These are phyloP conservation scores for Arthrinium puccinioides DNA, from an alignment of 2,329 filamentous ascomycete species.

Conservation along the genomic window DNA sequence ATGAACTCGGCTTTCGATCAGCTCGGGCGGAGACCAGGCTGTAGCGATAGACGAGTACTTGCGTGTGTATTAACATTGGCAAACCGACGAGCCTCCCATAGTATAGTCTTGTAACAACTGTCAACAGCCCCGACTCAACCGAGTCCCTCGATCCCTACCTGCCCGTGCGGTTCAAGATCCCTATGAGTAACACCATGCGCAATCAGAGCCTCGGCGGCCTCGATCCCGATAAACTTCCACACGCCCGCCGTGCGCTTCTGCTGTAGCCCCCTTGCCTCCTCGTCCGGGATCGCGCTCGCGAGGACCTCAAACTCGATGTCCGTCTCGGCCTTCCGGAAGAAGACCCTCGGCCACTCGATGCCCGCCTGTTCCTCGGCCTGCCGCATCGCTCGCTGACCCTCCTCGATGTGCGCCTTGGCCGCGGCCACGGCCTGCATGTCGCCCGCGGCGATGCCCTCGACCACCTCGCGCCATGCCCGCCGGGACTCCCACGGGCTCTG, in stretches of 20 bases:
- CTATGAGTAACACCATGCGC: background rate
- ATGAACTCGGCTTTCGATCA: too few species aligned
- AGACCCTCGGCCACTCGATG: constrained; percentile 16
- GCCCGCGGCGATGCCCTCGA: constrained; percentile 10
- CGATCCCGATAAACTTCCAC: constrained; percentile 15
- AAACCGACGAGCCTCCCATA: too few species aligned
- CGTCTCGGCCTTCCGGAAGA: constrained; percentile 10
- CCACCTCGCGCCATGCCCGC: constrained; percentile 13
- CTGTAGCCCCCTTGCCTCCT: constrained; percentile 3
- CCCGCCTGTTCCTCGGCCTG: constrained; percentile 8
- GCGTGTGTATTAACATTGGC: too few species aligned
- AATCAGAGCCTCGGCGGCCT: constrained; percentile 12
- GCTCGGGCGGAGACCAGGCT: too few species aligned
- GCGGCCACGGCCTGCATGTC: constrained; percentile 9
- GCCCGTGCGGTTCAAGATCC: background rate
- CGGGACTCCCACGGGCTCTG: constrained; percentile 18
- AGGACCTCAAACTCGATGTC: constrained; percentile 12
- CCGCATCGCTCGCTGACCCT: constrained; percentile 16
- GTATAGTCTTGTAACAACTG: too few species aligned
- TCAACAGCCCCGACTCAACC: too few species aligned
- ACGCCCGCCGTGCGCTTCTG: constrained; percentile 11
- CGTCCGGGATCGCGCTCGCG: constrained; percentile 11
- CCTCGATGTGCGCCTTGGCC: constrained; percentile 14
- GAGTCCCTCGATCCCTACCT: too few species aligned
- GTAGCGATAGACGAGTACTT: too few species aligned